Evolutionary conservation across 78 protist genomes (phyloP), one percentile per base, ranked within the genome.

Genomic region (Bodo saltans): DNA sequence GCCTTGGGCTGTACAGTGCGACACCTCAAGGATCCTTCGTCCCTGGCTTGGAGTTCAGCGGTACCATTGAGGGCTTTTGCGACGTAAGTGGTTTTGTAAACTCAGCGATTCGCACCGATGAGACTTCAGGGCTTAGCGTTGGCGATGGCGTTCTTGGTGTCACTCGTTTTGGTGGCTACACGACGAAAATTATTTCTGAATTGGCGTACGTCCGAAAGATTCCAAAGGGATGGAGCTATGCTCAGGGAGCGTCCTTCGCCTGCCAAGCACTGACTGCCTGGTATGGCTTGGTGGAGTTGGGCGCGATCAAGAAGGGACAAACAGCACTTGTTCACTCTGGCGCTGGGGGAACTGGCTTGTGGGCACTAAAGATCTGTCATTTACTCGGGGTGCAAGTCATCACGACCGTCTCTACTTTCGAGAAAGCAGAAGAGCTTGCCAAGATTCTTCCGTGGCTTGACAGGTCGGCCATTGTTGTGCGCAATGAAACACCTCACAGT

Each of bases 211-310:
- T 81, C 3, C 78, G 42, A 27, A 30, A 23, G 2, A 30, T 81
- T 42, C 85, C 85, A 32, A 74, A 69, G 27, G 85, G 39, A n/a
- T 81, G 85, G 85, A 28, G 67, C 47, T 68, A 39, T 21, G 39
- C 32, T 12, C 73, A 81, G 47, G 85, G 75, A 12, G 85, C 85
- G 33, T 42, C 85, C 33, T 81, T 81, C 42, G 42, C 47, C 17
- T 73, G 29, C 38, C 85, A 81, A 70, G 85, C 72, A 1, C 33
- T 81, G 42, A 81, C 85, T 37, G 85, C 85, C 30, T 81, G 74
- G 76, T 81, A 81, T 25, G 85, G 76, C 35, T 30, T 69, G 32
- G 85, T 81, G 21, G 85, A 81, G 78, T 41, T 81, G 52, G 85
- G 85, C 29, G 42, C 53, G 27, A 0, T 74, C n/a, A 33, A 11